These are phyloP conservation scores for Cryptosporidium felis DNA, from an alignment of 169 alveolate species.

Conservation along the genomic window DNA sequence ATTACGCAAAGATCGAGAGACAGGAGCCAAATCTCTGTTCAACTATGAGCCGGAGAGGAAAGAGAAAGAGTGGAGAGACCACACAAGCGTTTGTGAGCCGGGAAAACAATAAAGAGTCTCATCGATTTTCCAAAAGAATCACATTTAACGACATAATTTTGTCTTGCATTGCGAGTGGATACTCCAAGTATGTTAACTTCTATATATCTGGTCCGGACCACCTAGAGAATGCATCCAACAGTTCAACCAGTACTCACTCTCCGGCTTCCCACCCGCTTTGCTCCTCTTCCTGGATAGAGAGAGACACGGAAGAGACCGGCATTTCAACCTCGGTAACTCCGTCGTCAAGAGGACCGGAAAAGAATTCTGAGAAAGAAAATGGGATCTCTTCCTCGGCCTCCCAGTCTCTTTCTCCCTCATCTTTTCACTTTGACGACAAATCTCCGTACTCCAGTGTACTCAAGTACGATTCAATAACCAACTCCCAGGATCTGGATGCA, in stretches of 20 bases:
- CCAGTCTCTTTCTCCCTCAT: background rate
- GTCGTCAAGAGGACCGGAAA: background rate
- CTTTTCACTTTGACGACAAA: slow-evolving; percentile 49
- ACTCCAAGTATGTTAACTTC: slow-evolving; percentile 39
- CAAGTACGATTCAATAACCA: slow-evolving; percentile 31
- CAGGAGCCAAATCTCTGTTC: background rate
- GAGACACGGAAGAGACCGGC: too few relatives aligned
- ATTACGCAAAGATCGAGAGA: background rate
- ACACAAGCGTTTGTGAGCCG: background rate
- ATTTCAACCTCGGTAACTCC: background rate
- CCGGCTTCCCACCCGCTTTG: background rate
- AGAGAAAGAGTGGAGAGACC: background rate
- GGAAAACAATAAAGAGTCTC: background rate
- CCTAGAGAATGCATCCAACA: background rate
- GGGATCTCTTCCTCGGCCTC: too few relatives aligned
- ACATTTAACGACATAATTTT: slow-evolving; percentile 63
- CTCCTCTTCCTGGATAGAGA: background rate
- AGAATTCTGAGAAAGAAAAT: background rate
- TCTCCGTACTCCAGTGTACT: slow-evolving; percentile 62
- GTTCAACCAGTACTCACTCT: slow-evolving; percentile 46
- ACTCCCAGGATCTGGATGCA: slow-evolving; percentile 17
- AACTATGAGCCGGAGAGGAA: background rate
- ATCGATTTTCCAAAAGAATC: slow-evolving; percentile 45
- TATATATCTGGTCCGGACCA: slow-evolving; percentile 2
- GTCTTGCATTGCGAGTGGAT: slow-evolving; percentile 71